phyloP scores from a whole-genome alignment of 371 early-diverging fungal genomes.

The Syncephalis plumigaleata region DNA sequence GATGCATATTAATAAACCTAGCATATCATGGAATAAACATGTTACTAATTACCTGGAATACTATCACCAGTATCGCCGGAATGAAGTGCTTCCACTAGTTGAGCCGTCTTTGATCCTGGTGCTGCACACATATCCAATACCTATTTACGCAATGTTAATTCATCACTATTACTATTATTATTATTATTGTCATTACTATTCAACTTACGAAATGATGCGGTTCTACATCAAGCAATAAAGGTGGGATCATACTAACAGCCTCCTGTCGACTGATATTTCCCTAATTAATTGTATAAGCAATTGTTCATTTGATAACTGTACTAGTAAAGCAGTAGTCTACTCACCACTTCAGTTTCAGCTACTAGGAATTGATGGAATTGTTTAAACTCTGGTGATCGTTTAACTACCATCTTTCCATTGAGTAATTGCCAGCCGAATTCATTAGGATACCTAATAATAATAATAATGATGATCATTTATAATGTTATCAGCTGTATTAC shows the following conservation, averaged over 20 bases:
- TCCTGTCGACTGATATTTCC: constrained; percentile 97
- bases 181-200: too few relatives aligned
- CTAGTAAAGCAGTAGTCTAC: constrained; percentile 7
- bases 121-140: constrained; percentile 87
- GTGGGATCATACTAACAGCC: constrained; percentile 97
- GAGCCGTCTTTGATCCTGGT: constrained; percentile 81
- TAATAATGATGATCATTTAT: too few relatives aligned
- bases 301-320: not conserved
- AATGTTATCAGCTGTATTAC: too few relatives aligned
- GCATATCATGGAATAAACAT: too few relatives aligned
- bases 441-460: constrained; percentile 52
- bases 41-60: constrained; percentile 35
- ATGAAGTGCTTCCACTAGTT: constrained; percentile 85
- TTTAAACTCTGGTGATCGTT: constrained; percentile 47
- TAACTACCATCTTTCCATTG: constrained; percentile 46
- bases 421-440: constrained; percentile 74
- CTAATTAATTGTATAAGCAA: too few relatives aligned
- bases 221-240: constrained; percentile 82
- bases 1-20: not conserved
- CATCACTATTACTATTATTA: too few relatives aligned
- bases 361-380: constrained; percentile 88
- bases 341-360: constrained; percentile 77
- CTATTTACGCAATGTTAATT: constrained; percentile 5
- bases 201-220: constrained; percentile 67
- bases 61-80: constrained; percentile 36